Conservation (phyloP, 306 rosid species). For the Cicer yamashitae region DNA sequence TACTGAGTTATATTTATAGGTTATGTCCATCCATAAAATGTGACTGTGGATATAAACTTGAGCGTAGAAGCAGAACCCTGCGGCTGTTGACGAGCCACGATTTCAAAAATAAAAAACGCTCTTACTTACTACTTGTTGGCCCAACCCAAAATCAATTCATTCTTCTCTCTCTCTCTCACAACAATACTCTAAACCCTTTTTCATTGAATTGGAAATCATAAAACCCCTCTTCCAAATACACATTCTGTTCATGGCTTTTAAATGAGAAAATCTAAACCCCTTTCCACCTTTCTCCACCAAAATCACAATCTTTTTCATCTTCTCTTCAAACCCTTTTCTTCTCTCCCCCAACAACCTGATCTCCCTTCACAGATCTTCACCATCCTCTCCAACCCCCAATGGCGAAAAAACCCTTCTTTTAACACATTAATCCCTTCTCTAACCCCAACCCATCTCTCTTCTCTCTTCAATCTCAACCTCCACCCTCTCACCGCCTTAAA, state of each 20-base stretch:
- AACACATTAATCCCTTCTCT: constrained; percentile 56
- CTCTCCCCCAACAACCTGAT: constrained; percentile 46
- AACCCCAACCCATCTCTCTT: constrained; percentile 60
- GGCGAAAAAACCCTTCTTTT: constrained; percentile 67
- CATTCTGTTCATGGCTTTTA: constrained; percentile 41
- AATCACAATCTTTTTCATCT: constrained; percentile 30
- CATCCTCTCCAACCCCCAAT: constrained; percentile 65
- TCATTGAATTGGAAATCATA: not conserved
- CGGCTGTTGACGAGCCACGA: constrained; percentile 27
- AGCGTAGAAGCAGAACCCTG: not conserved
- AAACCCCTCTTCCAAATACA: not conserved
- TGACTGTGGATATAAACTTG: too few relatives aligned
- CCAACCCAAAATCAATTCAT: not conserved
- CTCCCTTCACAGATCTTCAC: constrained; percentile 59
- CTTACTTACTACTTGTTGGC: not conserved
- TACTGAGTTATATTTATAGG: too few relatives aligned
- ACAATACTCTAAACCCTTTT: not conserved
- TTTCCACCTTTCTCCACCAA: constrained; percentile 41
- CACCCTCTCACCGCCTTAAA: constrained; percentile 66
- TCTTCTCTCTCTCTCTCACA: not conserved
- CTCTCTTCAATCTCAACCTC: constrained; percentile 61
- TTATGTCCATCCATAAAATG: too few relatives aligned
- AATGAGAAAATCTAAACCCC: constrained; percentile 55
- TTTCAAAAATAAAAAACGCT: not conserved
- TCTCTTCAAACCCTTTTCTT: constrained; percentile 49